Conservation (phyloP, 305 asterid genomes). For the Fraxinus latifolia region DNA sequence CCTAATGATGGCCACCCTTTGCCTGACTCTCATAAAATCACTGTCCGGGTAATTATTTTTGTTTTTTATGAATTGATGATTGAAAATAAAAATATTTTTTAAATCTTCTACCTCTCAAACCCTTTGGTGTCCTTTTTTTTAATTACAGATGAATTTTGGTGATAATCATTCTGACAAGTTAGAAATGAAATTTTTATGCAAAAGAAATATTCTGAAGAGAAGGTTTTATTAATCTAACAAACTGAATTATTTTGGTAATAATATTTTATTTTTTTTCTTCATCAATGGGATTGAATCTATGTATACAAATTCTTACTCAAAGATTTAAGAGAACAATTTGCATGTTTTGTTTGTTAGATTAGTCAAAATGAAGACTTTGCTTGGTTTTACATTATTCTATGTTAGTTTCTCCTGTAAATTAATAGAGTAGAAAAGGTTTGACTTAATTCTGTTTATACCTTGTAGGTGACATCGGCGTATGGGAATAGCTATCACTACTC, state of each 20-base stretch:
- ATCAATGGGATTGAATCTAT: neutral
- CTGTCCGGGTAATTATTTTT: constrained; percentile 58
- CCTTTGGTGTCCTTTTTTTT: neutral
- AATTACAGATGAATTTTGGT: neutral
- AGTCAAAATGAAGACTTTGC: neutral
- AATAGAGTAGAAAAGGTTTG: neutral
- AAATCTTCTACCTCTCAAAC: neutral
- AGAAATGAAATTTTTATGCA: neutral
- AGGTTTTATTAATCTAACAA: neutral
- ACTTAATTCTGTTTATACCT: constrained; percentile 3
- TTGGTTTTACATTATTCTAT: neutral
- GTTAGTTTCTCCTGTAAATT: neutral
- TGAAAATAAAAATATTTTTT: neutral
- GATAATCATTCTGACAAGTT: neutral
- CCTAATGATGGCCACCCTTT: constrained; percentile 75
- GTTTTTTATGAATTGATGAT: constrained; percentile 6
- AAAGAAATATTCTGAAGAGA: neutral
- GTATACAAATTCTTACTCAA: neutral
- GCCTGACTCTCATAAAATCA: constrained; percentile 81
- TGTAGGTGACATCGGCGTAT: constrained; percentile 74
- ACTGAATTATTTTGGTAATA: neutral
- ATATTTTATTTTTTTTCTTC: neutral
- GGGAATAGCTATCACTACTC: constrained; percentile 78
- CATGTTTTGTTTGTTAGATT: neutral
- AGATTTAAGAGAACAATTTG: neutral